Conservation (phyloP, 2,329 filamentous ascomycete genomes). For the Pleomassaria siparia region DNA sequence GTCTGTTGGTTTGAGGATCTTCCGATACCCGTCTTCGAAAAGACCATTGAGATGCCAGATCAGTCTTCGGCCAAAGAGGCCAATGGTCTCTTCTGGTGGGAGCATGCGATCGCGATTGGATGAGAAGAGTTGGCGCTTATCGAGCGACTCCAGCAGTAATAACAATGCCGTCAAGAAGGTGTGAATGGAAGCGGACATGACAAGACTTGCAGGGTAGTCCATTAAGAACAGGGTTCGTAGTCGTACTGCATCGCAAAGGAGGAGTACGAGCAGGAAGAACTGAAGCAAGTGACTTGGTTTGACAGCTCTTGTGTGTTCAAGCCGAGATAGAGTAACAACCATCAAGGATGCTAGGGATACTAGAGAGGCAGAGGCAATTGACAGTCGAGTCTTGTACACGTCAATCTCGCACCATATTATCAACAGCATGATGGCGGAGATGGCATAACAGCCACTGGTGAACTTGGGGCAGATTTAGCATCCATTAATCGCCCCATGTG, state of each 20-base stretch:
- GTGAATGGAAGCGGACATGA: conserved; percentile 18
- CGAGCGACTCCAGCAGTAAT: conserved; percentile 29
- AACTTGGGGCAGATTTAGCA: conserved; percentile 7
- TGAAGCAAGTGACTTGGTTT: conserved; percentile 30
- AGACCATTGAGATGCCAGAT: conserved; percentile 43
- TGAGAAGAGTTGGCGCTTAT: conserved; percentile 25
- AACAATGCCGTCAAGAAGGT: conserved; percentile 21
- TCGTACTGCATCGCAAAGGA: conserved; percentile 27
- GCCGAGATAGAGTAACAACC: conserved; percentile 21
- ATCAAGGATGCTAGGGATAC: conserved; percentile 21
- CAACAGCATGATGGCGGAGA: conserved; percentile 21
- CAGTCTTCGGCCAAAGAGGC: conserved; percentile 38
- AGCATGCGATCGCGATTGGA: conserved; percentile 18
- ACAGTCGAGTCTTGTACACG: conserved; percentile 19
- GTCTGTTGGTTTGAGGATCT: conserved; percentile 25
- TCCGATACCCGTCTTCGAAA: conserved; percentile 28
- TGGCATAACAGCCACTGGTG: conserved; percentile 17
- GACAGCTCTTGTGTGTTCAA: conserved; percentile 29
- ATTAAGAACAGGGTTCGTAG: conserved; percentile 28
- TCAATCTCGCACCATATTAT: conserved; percentile 21
- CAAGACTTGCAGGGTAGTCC: conserved; percentile 15
- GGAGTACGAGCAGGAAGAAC: conserved; percentile 28
- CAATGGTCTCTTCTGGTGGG: conserved; percentile 41
- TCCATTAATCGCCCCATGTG: not conserved
- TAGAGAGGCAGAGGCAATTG: conserved; percentile 22